Base-by-base conservation (phyloP, 2,329 filamentous ascomycete genomes). In the Sporothrix inflata region DNA sequence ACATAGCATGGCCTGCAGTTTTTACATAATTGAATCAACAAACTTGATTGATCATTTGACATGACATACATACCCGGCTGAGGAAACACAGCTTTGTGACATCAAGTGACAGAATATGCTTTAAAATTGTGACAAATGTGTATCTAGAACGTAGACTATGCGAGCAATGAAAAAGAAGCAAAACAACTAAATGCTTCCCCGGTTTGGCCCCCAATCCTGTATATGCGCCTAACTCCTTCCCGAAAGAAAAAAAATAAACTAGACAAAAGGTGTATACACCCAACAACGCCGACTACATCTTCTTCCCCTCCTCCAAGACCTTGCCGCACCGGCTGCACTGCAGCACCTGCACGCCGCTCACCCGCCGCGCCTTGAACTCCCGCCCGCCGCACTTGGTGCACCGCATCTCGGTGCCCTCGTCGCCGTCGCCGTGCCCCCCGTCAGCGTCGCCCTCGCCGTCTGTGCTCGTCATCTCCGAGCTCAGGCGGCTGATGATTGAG, bases 341-440 rank as follows among this genome's bases (percentile, higher is more conserved):
- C 75, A 92, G 79, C 73, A 83, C 84, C 77, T 89, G 87, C 69
- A 82, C 83, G 8, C 85, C 85, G n/a, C 49, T 84, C 4, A 85
- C 81, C 73, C 85, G 88, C 75, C 85, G 88, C 1, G 87, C 87
- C 75, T 88, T 88, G 75, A 93, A 93, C 73, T 89, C 88, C 24
- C 81, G 85, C 1, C 87, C 85, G 4, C 86, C 85, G 77, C 91
- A 93, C 73, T 84, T 85, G 27, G 83, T 81, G 76, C 91, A 92
- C 30, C 80, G 83, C 75, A 87, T 79, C 47, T 84, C 80, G 24
- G 73, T 78, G 30, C 68, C 70, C 1, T 74, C 73, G 5, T 74
- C 73, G n/a, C 47, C 21, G 51, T 55, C 47, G 45, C 38, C 71
- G 14, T 66, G 67, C 27, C 16, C 55, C 11, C 53, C 63, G 61